Evolutionary conservation across 1,284 basidiomycete species (phyloP).

Genomic region (Golubevia pallescens): DNA sequence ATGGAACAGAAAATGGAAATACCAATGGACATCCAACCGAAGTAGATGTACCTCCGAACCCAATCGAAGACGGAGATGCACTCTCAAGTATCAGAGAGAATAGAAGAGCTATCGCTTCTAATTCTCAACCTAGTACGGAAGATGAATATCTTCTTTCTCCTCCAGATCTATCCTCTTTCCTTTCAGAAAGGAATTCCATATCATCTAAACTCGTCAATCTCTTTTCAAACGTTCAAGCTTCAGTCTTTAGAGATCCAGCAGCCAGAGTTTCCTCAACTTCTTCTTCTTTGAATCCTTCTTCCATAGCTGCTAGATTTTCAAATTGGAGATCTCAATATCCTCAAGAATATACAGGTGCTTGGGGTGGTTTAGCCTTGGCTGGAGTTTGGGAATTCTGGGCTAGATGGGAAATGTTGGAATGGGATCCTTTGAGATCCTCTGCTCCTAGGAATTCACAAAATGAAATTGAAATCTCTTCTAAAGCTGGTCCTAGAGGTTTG

Average conservation of each 20-base stretch:
- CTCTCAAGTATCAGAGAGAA: slow-evolving; percentile 3
- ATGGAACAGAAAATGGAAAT: no score
- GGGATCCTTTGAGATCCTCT: slow-evolving; percentile 20
- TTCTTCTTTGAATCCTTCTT: slow-evolving; percentile 23
- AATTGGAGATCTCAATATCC: slow-evolving; percentile 37
- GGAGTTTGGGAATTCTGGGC: slow-evolving; percentile 56
- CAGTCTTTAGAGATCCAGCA: slow-evolving; percentile 40
- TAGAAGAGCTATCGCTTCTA: slow-evolving; percentile 1
- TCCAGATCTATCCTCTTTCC: slow-evolving; percentile 23
- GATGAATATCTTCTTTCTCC: slow-evolving; percentile 9
- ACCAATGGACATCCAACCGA: slow-evolving; percentile 1
- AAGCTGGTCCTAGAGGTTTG: slow-evolving; percentile 3
- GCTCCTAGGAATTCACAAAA: background rate
- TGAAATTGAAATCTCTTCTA: background rate
- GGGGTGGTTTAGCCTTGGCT: slow-evolving; percentile 51
- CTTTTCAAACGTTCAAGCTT: slow-evolving; percentile 40
- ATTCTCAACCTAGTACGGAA: background rate
- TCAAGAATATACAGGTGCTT: slow-evolving; percentile 43
- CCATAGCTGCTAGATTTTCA: slow-evolving; percentile 39
- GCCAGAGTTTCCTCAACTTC: slow-evolving; percentile 5
- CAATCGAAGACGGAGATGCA: background rate
- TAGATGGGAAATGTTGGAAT: slow-evolving; percentile 30
- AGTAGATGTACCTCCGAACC: slow-evolving; percentile 15
- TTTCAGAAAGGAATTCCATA: slow-evolving; percentile 16
- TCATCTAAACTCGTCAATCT: slow-evolving; percentile 4